Base-by-base conservation (phyloP, 1,284 basidiomycete species). In the Violaceomyces palustris region DNA sequence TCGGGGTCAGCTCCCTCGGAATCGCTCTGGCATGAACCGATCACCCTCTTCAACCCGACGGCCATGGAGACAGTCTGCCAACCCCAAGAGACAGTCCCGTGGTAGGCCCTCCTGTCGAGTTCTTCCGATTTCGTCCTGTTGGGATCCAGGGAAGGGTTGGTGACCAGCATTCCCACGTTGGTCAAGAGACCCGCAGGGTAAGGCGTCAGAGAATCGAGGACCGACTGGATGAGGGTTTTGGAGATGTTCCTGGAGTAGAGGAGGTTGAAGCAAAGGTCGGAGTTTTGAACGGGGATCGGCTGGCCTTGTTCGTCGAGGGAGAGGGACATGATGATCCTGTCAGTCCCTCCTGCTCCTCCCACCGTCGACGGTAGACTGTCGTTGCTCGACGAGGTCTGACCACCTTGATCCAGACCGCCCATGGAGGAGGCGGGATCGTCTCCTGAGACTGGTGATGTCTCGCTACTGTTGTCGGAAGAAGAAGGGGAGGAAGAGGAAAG, bases 61-160 rank as follows among this genome's bases (percentile, higher is more conserved):
- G 77, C 76, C 77, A 78, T 78, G 17, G 77, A 66, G 26, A 74
- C 75, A 64, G 77, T 75, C 63, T 77, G 76, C 72, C 75, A 78
- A 2, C 74, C 74, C 74, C 77, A 78, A 8, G 75, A 67, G 15
- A 78, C 77, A 22, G 77, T 76, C 10, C 77, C 77, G 53, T 79
- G 77, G 57, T 78, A 78, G n/a, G 73, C 70, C 6, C 67, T 66
- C 32, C 77, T 73, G 42, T 72, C 65, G 39, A 78, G 73, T 3
- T 74, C 68, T 23, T 74, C 58, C 35, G 74, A 74, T 26, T 73
- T 65, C 7, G 74, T 74, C 1, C 57, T 63, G 45, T 77, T 76
- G 23, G 69, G 57, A 42, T 75, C 75, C 57, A 77, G 77, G 0
- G 77, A 77, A 0, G 77, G 74, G 57, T 77, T 78, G 23, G 77